phyloP scores from a whole-genome alignment of 1,284 basidiomycete genomes.

The Laetiporus sulphureus region DNA sequence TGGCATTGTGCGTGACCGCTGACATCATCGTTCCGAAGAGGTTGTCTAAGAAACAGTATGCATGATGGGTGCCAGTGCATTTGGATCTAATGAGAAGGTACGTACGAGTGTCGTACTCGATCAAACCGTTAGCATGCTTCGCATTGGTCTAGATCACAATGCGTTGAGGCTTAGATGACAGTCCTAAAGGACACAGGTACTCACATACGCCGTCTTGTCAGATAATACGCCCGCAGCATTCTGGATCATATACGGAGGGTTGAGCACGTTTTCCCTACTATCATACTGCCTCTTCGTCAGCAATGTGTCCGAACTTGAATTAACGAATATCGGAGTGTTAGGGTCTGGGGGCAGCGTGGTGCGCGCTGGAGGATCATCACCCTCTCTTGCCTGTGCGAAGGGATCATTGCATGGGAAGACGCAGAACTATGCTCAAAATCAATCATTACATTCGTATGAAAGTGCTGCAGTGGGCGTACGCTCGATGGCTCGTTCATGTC shows the following conservation, averaged over 20 bases:
- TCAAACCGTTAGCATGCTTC: slow-evolving; percentile 53
- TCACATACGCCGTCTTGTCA: slow-evolving; percentile 46
- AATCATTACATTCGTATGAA: neutral
- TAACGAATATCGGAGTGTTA: slow-evolving; percentile 45
- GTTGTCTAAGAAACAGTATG: slow-evolving; percentile 35
- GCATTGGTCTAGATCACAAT: slow-evolving; percentile 37
- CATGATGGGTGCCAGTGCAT: neutral
- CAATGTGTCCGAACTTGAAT: slow-evolving; percentile 11
- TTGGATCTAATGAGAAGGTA: neutral
- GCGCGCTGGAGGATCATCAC: slow-evolving; percentile 48
- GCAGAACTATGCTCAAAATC: slow-evolving; percentile 43
- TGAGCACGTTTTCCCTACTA: slow-evolving; percentile 31
- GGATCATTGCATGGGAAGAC: slow-evolving; percentile 50
- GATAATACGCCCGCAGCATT: slow-evolving; percentile 45
- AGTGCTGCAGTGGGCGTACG: slow-evolving; percentile 31
- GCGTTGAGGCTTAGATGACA: neutral
- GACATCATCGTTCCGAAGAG: slow-evolving; percentile 72
- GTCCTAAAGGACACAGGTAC: slow-evolving; percentile 12
- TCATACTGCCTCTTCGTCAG: slow-evolving; percentile 28
- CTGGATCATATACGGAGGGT: slow-evolving; percentile 52
- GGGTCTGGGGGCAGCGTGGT: slow-evolving; percentile 41
- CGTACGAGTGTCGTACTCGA: slow-evolving; percentile 54
- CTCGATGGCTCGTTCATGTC: slow-evolving; percentile 71
- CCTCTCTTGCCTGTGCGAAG: slow-evolving; percentile 43
- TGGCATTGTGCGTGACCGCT: slow-evolving; percentile 49